Evolutionary conservation across 108 stramenopile species (phyloP), one percentile per base, ranked within the genome.

Genomic region (Fistulifera pelliculosa): DNA sequence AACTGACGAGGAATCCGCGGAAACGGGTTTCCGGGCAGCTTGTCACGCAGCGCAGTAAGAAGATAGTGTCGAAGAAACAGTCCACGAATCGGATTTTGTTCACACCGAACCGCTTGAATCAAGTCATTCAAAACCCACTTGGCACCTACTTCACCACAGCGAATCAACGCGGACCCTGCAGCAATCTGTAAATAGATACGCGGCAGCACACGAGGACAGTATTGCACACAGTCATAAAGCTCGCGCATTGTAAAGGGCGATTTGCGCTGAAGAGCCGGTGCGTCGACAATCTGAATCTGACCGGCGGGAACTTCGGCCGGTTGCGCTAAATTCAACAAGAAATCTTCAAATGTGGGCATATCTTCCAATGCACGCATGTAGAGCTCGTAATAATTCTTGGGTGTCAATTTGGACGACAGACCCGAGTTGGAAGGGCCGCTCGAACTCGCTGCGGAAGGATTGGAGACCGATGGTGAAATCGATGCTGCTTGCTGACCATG

Each of bases 361-460:
- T 97, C 91, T 49, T 96, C 96, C 69, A 97, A 66, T 22, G 92
- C 88, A 25, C 90, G 68, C 83, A 98, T 89, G 77, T 99, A 97
- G 16, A 99, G 71, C 73, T 98, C 97, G 70, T 97, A 98, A 71
- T 99, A 99, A 69, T 94, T 88, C 62, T 92, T 90, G 51, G 99
- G 99, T 11, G 86, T 76, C 22, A 99, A 70, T 44, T 65, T 49
- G 1, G 79, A 59, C 10, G 91, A 85, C 17, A 64, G 49, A 12
- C 68, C 60, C 22, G 43, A 52, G 38, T 31, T 53, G 14, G 68
- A 49, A 11, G 76, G 54, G 21, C 65, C 73, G n/a, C 54, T 62
- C 2, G 61, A 51, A 43, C n/a, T 52, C n/a, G 54, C 52, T 7
- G 64, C 52, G 23, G 39, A 44, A 22, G 59, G 48, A 41, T 31